phyloP scores from a whole-genome alignment of 2,329 filamentous ascomycete genomes.

The Colletotrichum agaves region DNA sequence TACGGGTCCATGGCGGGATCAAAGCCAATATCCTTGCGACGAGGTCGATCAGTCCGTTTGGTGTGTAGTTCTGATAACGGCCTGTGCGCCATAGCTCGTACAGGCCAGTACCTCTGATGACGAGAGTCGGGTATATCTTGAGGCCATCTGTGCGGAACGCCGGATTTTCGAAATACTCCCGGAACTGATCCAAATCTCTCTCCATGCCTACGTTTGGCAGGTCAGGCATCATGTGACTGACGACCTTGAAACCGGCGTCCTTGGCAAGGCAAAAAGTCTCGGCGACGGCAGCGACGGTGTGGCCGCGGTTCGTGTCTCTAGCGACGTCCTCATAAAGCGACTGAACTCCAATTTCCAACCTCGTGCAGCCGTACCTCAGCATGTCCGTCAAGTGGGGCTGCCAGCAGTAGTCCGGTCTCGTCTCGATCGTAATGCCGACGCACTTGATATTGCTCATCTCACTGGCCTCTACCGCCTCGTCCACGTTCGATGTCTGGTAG shows the following conservation, averaged over 20 bases:
- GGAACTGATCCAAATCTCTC: conserved; percentile 94
- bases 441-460: conserved; percentile 98
- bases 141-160: conserved; percentile 95
- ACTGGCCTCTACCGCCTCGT: conserved; percentile 92
- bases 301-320: conserved; percentile 95
- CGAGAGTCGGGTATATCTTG: conserved; percentile 97
- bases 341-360: conserved; percentile 94
- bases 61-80: conserved; percentile 98
- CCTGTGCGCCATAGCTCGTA: conserved; percentile 99
- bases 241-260: conserved; percentile 98
- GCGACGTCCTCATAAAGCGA: conserved; percentile 98
- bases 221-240: conserved; percentile 99
- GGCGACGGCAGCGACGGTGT: conserved; percentile 93
- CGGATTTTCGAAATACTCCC: conserved; percentile 97
- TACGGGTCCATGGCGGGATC: conserved; percentile 96
- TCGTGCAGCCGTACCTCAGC: conserved; percentile 97
- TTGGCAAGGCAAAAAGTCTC: conserved; percentile 98
- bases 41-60: conserved; percentile 94
- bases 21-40: conserved; percentile 96
- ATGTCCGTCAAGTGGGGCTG: conserved; percentile 96
- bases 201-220: conserved; percentile 98
- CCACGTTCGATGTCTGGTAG: conserved; percentile 92
- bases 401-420: conserved; percentile 93
- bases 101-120: conserved; percentile 94
- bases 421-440: conserved; percentile 98